Conservation (phyloP, 805 yeast genomes). For the Ogataea salicorniae region DNA sequence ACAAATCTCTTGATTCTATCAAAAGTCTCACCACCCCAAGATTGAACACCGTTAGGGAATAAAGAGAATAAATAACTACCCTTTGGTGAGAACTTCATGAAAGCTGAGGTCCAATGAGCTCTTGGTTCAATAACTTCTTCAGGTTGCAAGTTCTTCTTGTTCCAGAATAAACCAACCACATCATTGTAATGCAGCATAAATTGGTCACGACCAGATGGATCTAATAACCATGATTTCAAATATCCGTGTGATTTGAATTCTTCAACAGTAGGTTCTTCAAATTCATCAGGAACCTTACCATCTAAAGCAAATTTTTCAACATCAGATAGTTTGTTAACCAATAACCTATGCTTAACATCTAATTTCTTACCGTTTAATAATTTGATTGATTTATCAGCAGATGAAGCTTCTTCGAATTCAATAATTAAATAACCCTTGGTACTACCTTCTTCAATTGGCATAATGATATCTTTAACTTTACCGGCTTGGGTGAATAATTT, state of each 20-base stretch:
- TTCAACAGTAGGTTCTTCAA: slow-evolving; percentile 66
- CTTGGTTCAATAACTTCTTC: slow-evolving; percentile 77
- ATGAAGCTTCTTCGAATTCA: slow-evolving; percentile 62
- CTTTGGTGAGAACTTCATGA: slow-evolving; percentile 85
- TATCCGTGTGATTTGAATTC: slow-evolving; percentile 74
- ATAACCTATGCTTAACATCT: slow-evolving; percentile 87
- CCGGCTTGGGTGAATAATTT: slow-evolving; percentile 79
- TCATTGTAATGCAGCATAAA: slow-evolving; percentile 74
- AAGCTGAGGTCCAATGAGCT: slow-evolving; percentile 80
- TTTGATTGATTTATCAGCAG: slow-evolving; percentile 75
- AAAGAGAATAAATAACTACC: slow-evolving; percentile 85
- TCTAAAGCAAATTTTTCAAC: slow-evolving; percentile 71
- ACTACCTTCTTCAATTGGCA: slow-evolving; percentile 76
- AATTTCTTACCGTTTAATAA: slow-evolving; percentile 82
- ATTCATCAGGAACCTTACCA: slow-evolving; percentile 56
- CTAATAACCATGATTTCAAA: slow-evolving; percentile 87
- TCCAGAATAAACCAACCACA: slow-evolving; percentile 82
- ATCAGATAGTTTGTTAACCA: slow-evolving; percentile 77
- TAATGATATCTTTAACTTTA: slow-evolving; percentile 68
- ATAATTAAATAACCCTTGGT: slow-evolving; percentile 85
- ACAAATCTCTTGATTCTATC: slow-evolving; percentile 68
- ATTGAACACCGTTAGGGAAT: slow-evolving; percentile 91
- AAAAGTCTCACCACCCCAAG: slow-evolving; percentile 91
- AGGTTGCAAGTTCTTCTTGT: slow-evolving; percentile 61
- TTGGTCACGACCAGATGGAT: slow-evolving; percentile 86